Percentiles rank a stretch among this genome's conserved stretches.
phyloP scores from a whole-genome alignment of 257 asterid species.

The Plantago ovata region DNA sequence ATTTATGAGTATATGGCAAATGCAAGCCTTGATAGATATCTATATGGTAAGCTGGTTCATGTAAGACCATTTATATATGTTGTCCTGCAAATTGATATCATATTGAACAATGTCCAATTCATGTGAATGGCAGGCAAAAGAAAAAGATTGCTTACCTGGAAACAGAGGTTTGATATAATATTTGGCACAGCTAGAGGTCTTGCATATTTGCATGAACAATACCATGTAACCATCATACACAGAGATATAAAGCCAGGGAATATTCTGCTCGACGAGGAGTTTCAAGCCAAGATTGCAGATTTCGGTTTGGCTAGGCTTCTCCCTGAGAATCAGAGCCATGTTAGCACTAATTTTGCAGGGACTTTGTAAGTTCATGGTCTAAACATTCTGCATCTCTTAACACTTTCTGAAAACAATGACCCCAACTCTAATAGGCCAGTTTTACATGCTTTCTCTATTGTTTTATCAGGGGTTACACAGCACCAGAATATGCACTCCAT shows the following conservation, averaged over 20 bases:
- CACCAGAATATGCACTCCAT: constrained; percentile 80
- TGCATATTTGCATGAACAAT: constrained; percentile 74
- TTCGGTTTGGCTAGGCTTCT: constrained; percentile 77
- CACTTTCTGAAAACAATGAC: background rate
- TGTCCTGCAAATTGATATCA: background rate
- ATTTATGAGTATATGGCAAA: constrained; percentile 76
- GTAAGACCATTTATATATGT: background rate
- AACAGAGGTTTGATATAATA: constrained; percentile 64
- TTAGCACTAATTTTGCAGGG: constrained; percentile 88
- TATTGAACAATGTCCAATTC: background rate
- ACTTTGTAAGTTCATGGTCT: constrained; percentile 52
- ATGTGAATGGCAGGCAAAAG: constrained; percentile 43
- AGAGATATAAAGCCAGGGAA: constrained; percentile 78
- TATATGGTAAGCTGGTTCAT: constrained; percentile 44
- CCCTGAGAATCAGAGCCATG: constrained; percentile 70
- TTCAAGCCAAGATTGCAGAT: constrained; percentile 71
- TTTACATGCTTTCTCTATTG: background rate
- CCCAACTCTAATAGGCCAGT: background rate
- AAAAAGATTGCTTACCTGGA: constrained; percentile 65
- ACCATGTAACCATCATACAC: constrained; percentile 67
- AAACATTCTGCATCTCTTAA: background rate
- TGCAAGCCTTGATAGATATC: constrained; percentile 67
- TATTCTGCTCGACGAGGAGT: constrained; percentile 56
- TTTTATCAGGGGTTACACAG: constrained; percentile 68
- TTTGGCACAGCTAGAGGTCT: constrained; percentile 76